Base-by-base conservation (phyloP, 768 basidiomycete genomes). In the Mycena sanguinolenta region DNA sequence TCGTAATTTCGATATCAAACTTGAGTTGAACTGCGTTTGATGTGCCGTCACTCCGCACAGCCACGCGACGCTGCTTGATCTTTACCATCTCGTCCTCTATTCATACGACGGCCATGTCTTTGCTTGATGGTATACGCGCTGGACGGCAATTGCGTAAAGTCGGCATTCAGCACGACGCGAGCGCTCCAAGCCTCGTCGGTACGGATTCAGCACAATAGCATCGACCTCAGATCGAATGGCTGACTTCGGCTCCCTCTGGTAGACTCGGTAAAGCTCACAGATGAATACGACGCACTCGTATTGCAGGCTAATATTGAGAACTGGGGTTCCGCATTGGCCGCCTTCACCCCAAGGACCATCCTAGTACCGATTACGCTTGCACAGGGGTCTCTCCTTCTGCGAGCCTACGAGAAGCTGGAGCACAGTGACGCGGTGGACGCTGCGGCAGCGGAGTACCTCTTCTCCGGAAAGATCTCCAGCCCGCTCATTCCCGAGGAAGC, bases 241-340 rank as follows among this genome's bases (percentile, higher is more conserved):
- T 42, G 25, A 32, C 36, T 28, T 30, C 25, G 3, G 13, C 4
- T n/a, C 13, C 3, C 23, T n/a, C n/a, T n/a, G n/a, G 36, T 34
- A 74, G 73, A 59, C 13, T 65, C 54, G 0, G 44, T 74, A 12
- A 27, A 63, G 19, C 46, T 74, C 50, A 58, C 63, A 6, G 52
- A 63, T 4, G 53, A 71, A 68, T 74, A 74, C 62, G 73, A 74
- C 58, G 44, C 59, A 7, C 50, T 58, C 49, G 70, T 74, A 17
- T 39, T 68, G 2, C 52, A 64, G 19, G 68, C 68, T 27, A 74
- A 74, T 46, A 69, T 74, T 53, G 73, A 74, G 38, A 62, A 71
- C 63, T 74, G 73, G 73, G 65, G 54, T 28, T 3, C 61, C 6
- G 27, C 39, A 2, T 62, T 71, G 13, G 65, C 36, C 4, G 62